Evolutionary conservation across 257 asterid genomes (phyloP), one percentile per base, ranked within the genome.

Genomic region (Leonotis leonurus): DNA sequence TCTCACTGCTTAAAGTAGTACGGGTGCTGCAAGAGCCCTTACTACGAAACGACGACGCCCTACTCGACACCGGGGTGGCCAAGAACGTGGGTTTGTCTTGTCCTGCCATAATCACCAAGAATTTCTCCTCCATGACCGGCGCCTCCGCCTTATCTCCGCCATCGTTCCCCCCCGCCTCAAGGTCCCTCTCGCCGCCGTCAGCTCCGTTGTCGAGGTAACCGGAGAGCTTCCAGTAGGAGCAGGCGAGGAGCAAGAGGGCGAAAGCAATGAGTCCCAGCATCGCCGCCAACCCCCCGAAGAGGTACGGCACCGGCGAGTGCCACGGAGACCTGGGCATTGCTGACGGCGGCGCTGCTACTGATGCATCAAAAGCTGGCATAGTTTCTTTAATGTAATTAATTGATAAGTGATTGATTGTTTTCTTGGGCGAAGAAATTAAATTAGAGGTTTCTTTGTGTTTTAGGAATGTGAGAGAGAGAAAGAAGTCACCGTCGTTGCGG

Each of bases 241-340:
- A 90, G 0, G 95, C 94, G 7, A 87, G 79, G 36, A 90, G 66
- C 65, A 90, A n/a, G 9, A 90, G 89, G 3, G 97, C 94, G 45
- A 90, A 82, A 35, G 97, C 96, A 49, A 90, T 90, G 53, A 90
- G 89, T 0, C 93, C 90, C 67, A 90, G 70, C 95, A 90, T 83
- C 65, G 96, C 96, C 1, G 97, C 95, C 39, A 90, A 58, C 8
- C 97, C 97, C 1, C 96, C 97, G 68, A 90, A 87, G 11, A 90
- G 87, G 78, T 87, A 87, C 14, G 96, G 96, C 46, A 90, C 94
- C 17, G 97, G 97, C 1, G 96, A 87, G 83, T 87, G 96, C 97
- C 96, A 90, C 53, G 92, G 94, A 4, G 95, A 83, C 17, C 78
- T 64, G 25, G 7, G 78, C 26, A 67, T 44, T 35, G 70, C 43